Evolutionary conservation across 2,329 filamentous ascomycete genomes (phyloP).

Genomic region (Colletotrichum salicis): DNA sequence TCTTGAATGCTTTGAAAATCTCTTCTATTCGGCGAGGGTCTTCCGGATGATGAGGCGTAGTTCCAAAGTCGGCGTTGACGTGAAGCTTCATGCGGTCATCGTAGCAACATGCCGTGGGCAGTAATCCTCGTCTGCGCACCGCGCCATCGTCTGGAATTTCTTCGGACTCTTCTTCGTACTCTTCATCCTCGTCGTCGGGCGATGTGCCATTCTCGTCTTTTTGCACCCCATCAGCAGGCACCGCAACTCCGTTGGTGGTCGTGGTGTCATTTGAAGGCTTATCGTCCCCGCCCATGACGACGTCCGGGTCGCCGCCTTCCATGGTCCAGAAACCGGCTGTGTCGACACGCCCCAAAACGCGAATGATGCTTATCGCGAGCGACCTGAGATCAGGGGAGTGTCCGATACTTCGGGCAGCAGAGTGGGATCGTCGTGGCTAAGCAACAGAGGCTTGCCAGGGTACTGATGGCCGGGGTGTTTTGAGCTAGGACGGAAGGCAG

Average conservation of each 20-base stretch:
- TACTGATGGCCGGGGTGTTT: not conserved
- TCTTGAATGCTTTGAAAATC: constrained; percentile 90
- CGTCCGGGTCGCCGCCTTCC: constrained; percentile 36
- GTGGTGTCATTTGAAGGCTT: constrained; percentile 55
- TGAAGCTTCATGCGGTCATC: constrained; percentile 97
- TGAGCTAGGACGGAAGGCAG: not conserved
- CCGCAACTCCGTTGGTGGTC: constrained; percentile 48
- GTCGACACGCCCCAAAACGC: constrained; percentile 11
- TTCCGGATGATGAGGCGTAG: constrained; percentile 87
- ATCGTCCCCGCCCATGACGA: constrained; percentile 55
- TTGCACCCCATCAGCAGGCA: constrained; percentile 2
- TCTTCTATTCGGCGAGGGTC: constrained; percentile 92
- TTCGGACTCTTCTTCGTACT: constrained; percentile 42
- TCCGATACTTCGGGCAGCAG: not conserved
- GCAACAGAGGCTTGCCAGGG: not conserved
- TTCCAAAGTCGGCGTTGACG: constrained; percentile 81
- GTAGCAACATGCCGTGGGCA: constrained; percentile 85
- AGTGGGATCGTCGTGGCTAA: not conserved
- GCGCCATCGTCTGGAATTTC: constrained; percentile 41
- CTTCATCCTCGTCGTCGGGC: constrained; percentile 48
- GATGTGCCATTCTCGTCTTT: constrained; percentile 38
- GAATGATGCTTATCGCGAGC: not conserved
- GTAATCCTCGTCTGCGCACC: constrained; percentile 56
- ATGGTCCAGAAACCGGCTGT: constrained; percentile 13
- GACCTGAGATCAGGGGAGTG: not conserved